Percentiles rank a stretch among this genome's conserved stretches.
phyloP scores from a whole-genome alignment of 177 flowering plant species.

The Vitis hybrid region DNA sequence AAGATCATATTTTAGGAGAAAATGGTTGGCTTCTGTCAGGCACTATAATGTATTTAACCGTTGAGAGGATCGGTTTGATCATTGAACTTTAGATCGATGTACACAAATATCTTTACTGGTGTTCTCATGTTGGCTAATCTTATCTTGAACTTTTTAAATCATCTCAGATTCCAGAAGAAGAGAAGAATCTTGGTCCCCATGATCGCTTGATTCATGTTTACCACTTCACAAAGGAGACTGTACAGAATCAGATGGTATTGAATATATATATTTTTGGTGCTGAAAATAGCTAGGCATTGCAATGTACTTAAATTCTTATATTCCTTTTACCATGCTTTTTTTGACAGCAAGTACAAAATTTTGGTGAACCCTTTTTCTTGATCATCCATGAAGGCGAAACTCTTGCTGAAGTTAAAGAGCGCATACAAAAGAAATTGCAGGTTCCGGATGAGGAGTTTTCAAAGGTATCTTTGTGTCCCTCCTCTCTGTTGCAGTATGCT shows the following conservation, averaged over 20 bases:
- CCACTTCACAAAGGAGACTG: conserved; percentile 75
- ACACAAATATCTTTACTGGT: background rate
- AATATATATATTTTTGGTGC: background rate
- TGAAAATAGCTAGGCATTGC: background rate
- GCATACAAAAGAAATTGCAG: conserved; percentile 86
- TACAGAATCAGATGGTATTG: conserved; percentile 76
- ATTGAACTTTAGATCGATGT: background rate
- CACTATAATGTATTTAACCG: too few species aligned
- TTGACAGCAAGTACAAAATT: conserved; percentile 85
- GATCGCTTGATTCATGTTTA: conserved; percentile 90
- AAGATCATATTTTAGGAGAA: too few species aligned
- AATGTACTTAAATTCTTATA: background rate
- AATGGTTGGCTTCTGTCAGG: too few species aligned
- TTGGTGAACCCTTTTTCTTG: conserved; percentile 95
- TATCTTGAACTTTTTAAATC: background rate
- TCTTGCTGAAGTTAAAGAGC: conserved; percentile 70
- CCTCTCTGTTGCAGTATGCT: background rate
- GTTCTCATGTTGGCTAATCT: too few species aligned
- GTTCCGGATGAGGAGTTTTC: conserved; percentile 86
- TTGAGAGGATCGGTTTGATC: too few species aligned
- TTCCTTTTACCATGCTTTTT: background rate
- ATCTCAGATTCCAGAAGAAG: conserved; percentile 85
- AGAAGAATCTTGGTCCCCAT: conserved; percentile 80
- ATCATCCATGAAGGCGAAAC: conserved; percentile 88
- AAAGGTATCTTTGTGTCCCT: conserved; percentile 42